Evolutionary conservation across 2,329 filamentous ascomycete genomes (phyloP), one percentile per base, ranked within the genome.

Genomic region (Arthroderma uncinatum): DNA sequence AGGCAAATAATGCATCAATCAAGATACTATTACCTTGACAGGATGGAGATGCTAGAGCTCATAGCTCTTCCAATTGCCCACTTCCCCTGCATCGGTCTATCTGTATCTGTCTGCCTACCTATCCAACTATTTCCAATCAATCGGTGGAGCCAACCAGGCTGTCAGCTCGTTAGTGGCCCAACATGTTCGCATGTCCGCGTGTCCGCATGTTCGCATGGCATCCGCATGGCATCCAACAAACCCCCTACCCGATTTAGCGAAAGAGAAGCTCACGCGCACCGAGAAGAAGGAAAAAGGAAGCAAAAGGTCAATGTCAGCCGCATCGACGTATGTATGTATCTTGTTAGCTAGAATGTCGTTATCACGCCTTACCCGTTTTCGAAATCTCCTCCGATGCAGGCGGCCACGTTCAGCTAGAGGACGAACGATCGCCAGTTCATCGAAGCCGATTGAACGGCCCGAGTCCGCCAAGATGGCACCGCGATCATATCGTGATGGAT

Each of bases 291-390:
- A 25, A 28, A 21, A 28, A 30, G 44, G 4, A 30, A 48, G 21
- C 19, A 48, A 21, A 48, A 16, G 44, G 44, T 48, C 44, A 48
- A 48, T 48, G 44, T 48, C 44, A 48, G 44, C 44, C 44, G 25
- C 44, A 48, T 48, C 44, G 23, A 48, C 28, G 21, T 21, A 48
- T 48, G 21, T 48, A 48, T 28, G 44, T 48, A 48, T 10, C 12
- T n/a, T 25, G 16, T 28, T 48, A 25, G 44, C n/a, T 48, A 48
- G 25, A 48, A n/a, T n/a, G n/a, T 48, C 23, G 16, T 48, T 48
- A 28, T 28, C 44, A 48, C 44, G 44, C 44, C 44, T 28, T 48
- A n/a, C 44, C 44, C 25, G 44, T 28, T 48, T 48, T 21, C 44
- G 44, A 48, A 28, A 25, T 23, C 23, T 14, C 14, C 44, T 28